Percentiles rank a stretch among this genome's conserved stretches.
Conservation (phyloP, 305 asterid species). For the Andrographis paniculata region DNA sequence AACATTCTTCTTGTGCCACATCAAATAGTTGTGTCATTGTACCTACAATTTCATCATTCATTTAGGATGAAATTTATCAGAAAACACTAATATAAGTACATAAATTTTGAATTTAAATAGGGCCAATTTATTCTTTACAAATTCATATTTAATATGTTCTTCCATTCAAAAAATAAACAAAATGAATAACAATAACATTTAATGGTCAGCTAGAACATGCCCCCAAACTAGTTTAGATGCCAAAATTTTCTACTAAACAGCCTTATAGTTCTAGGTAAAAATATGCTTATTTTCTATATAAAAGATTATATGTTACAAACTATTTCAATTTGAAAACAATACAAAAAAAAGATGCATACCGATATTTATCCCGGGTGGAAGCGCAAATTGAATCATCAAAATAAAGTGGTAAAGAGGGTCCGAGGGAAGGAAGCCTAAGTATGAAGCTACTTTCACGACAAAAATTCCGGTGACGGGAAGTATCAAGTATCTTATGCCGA, state of each 20-base stretch:
- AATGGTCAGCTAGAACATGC: no score
- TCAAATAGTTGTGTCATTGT: constrained; percentile 85
- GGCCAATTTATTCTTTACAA: no score
- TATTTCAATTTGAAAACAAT: neutral
- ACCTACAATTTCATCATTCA: constrained; percentile 24
- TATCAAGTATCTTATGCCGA: constrained; percentile 47
- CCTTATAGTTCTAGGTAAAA: no score
- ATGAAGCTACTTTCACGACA: constrained; percentile 47
- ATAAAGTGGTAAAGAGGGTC: constrained; percentile 81
- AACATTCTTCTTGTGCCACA: constrained; percentile 84
- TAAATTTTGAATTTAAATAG: no score
- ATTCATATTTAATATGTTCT: no score
- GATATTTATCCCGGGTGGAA: constrained; percentile 89
- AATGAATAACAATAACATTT: no score
- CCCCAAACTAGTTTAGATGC: no score
- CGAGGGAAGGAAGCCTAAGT: constrained; percentile 59
- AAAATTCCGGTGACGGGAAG: constrained; percentile 66
- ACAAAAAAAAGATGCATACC: constrained; percentile 24
- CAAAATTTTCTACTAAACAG: no score
- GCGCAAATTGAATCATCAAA: constrained; percentile 65
- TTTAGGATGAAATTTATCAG: neutral
- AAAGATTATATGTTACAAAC: no score
- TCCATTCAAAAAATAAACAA: no score
- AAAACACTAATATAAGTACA: neutral
- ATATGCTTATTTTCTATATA: no score